Evolutionary conservation across 2,329 filamentous ascomycete genomes (phyloP).

Genomic region (Metarhizium brunneum): DNA sequence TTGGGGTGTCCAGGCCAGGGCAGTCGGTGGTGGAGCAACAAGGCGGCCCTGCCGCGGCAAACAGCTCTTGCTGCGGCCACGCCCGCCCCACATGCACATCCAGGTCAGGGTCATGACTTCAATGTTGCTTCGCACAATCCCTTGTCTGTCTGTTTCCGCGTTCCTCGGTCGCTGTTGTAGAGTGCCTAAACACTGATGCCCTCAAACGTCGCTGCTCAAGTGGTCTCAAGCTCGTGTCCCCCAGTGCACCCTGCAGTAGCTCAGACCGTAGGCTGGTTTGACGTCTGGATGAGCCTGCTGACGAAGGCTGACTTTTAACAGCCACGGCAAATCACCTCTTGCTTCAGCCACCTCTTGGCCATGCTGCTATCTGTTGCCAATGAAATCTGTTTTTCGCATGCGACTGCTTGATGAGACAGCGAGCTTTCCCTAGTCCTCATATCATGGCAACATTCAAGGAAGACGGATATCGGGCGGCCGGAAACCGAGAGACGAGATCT

Average conservation of each 20-base stretch:
- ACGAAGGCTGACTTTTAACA: background rate
- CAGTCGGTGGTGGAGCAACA: background rate
- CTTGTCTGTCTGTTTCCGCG: background rate
- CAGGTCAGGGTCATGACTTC: background rate
- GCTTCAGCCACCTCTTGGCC: background rate
- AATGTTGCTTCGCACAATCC: background rate
- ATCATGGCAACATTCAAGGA: background rate
- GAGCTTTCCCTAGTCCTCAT: background rate
- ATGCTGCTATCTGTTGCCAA: background rate
- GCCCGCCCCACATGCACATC: conserved; percentile 4
- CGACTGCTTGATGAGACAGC: background rate
- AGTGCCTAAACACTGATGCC: background rate
- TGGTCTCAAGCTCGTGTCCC: background rate
- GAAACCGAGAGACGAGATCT: background rate
- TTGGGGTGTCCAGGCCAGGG: background rate
- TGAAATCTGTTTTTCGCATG: background rate
- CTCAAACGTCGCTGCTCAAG: background rate
- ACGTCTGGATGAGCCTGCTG: background rate
- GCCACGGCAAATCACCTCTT: background rate
- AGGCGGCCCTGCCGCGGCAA: conserved; percentile 10
- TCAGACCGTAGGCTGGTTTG: background rate
- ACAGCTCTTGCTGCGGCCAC: conserved; percentile 15
- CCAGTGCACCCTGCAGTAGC: background rate
- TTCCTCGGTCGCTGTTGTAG: background rate
- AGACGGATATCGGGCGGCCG: background rate